Percentiles rank a stretch among this genome's conserved stretches.
Evolutionary conservation across 2,329 filamentous ascomycete species (phyloP).

Genomic region (Seiridium cupressi): DNA sequence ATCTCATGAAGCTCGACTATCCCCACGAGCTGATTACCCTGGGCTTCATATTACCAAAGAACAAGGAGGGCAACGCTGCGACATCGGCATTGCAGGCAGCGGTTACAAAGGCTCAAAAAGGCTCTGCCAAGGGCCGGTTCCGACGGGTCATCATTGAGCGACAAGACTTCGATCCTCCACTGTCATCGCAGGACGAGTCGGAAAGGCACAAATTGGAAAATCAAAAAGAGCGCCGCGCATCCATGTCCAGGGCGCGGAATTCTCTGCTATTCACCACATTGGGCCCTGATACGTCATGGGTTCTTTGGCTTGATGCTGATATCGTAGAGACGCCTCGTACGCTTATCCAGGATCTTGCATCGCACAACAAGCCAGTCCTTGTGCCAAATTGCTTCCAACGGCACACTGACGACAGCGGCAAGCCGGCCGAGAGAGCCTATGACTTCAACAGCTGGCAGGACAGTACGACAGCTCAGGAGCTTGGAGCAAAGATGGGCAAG

Average conservation of each 20-base stretch:
- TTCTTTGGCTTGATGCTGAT: constrained; percentile 92
- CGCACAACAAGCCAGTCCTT: constrained; percentile 85
- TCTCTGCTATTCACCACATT: constrained; percentile 93
- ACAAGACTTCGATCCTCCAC: constrained; percentile 86
- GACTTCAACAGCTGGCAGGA: constrained; percentile 99
- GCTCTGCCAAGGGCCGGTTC: constrained; percentile 78
- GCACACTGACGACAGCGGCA: constrained; percentile 71
- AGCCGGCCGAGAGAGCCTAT: constrained; percentile 77
- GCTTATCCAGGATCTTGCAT: constrained; percentile 88
- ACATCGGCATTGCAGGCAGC: constrained; percentile 80
- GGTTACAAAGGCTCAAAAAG: constrained; percentile 82
- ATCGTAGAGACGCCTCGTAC: constrained; percentile 82
- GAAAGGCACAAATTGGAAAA: constrained; percentile 91
- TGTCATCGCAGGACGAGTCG: constrained; percentile 77
- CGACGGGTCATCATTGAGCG: constrained; percentile 90
- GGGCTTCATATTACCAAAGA: constrained; percentile 95
- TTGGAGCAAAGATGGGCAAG: constrained; percentile 77
- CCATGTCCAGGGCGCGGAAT: constrained; percentile 93
- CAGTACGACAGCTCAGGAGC: constrained; percentile 71
- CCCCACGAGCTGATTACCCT: constrained; percentile 93
- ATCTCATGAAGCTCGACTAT: constrained; percentile 78
- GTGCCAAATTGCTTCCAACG: constrained; percentile 95
- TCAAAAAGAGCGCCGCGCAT: constrained; percentile 80
- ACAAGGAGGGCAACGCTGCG: constrained; percentile 84
- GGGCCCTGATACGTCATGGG: constrained; percentile 89